Base-by-base conservation (phyloP, 2,329 filamentous ascomycete genomes). In the Nothophoma quercina region DNA sequence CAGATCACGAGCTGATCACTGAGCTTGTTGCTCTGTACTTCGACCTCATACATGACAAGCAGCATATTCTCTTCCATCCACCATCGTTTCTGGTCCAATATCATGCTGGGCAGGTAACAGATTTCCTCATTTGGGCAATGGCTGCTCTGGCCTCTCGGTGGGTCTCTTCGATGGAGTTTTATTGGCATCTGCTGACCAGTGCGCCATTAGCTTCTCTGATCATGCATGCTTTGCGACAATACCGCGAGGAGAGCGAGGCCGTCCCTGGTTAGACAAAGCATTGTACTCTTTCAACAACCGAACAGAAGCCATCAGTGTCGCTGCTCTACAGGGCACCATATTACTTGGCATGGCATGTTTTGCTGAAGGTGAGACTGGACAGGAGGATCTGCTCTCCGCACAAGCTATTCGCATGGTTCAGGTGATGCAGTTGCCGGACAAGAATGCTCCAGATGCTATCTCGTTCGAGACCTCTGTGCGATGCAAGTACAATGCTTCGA, bases 351-450 rank as follows among this genome's bases (percentile, higher is more conserved):
- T 51, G 47, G 47, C 47, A 39, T 51, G 39, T 40, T 43, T 51
- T 38, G 19, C 26, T 6, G 47, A 51, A 19, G 33, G 33, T 19
- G 47, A 51, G 19, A 16, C 19, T 26, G 39, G 19, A 26, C 41
- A 51, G 18, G 47, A 51, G 15, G 33, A 44, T 7, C 21, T 51
- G 10, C 34, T 51, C 5, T 43, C 47, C 18, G 47, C 39, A 3
- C 39, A 51, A 22, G 47, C 47, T 32, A 51, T 51, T 10, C 47
- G 47, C 5, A 51, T 51, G 47, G 39, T 51, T 16, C 39, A 51
- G 10, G 21, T 21, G 12, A 39, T 51, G 33, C 39, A 42, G 7
- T 26, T 51, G 15, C 47, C 47, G 12, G 29, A 38, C 2, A 26
- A 25, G 16, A 12, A 10, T 15, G 43, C 26, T 28, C 13, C 33